Conservation (phyloP, 1,284 basidiomycete genomes). For the Boletellus dicymbophilus region DNA sequence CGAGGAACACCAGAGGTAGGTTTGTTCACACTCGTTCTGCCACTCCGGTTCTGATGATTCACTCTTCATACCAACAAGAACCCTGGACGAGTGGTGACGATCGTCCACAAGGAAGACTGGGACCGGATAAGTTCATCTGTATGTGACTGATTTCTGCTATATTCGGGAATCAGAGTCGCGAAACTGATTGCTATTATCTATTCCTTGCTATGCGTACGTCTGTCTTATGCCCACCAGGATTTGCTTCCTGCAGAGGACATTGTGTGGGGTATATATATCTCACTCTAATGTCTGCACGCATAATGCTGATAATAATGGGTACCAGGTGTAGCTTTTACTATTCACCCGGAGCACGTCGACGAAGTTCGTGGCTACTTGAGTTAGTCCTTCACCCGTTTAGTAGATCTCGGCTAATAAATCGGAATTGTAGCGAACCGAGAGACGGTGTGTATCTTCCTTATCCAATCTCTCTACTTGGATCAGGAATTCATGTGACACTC, state of each 20-base stretch:
- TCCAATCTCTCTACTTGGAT: background rate
- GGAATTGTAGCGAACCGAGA: slow-evolving; percentile 65
- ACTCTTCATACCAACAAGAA: slow-evolving; percentile 40
- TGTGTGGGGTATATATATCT: slow-evolving; percentile 70
- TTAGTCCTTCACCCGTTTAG: slow-evolving; percentile 27
- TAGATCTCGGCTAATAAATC: background rate
- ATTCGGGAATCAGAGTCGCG: no score
- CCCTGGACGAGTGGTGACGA: slow-evolving; percentile 82
- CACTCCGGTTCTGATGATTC: background rate
- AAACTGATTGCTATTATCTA: no score
- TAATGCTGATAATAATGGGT: background rate
- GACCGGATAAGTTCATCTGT: slow-evolving; percentile 64
- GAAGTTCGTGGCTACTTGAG: slow-evolving; percentile 80
- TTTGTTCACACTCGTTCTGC: background rate
- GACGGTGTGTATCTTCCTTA: slow-evolving; percentile 60
- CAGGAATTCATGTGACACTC: background rate
- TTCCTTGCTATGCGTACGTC: no score
- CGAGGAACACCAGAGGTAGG: slow-evolving; percentile 75
- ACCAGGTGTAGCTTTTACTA: slow-evolving; percentile 78
- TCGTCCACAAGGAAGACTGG: slow-evolving; percentile 85
- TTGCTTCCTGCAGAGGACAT: slow-evolving; percentile 72
- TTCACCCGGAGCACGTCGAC: slow-evolving; percentile 70
- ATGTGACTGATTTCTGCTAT: slow-evolving; percentile 19
- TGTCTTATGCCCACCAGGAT: slow-evolving; percentile 54
- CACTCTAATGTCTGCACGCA: background rate